Conservation (phyloP, 805 yeast species). For the Candida saitoana region DNA sequence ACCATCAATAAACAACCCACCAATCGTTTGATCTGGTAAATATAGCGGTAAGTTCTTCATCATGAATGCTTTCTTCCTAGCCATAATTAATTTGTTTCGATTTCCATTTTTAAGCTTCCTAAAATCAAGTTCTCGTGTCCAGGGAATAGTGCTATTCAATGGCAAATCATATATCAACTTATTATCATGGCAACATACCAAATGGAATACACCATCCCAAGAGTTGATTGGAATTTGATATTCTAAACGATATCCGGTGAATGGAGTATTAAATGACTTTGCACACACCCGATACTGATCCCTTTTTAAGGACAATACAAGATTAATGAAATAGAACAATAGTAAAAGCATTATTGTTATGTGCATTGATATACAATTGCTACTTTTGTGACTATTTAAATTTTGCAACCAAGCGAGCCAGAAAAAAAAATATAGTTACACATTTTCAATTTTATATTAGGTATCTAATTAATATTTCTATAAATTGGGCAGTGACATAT, state of each 20-base stretch:
- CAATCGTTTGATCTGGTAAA: constrained; percentile 25
- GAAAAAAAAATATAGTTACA: neutral
- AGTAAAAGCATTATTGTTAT: neutral
- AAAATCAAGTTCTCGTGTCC: constrained; percentile 15
- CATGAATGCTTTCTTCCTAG: constrained; percentile 21
- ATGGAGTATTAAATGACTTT: constrained; percentile 8
- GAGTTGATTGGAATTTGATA: constrained; percentile 14
- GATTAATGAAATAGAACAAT: neutral
- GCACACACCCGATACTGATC: constrained; percentile 4
- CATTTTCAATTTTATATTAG: no score
- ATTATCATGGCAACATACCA: constrained; percentile 28
- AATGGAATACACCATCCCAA: constrained; percentile 14
- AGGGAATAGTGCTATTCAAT: constrained; percentile 20
- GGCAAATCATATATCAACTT: constrained; percentile 18
- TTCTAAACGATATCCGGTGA: constrained; percentile 28
- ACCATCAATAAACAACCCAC: constrained; percentile 15
- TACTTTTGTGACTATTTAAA: no score
- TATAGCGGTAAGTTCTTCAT: constrained; percentile 19
- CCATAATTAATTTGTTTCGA: constrained; percentile 11
- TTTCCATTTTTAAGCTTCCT: constrained; percentile 3
- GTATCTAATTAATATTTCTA: neutral
- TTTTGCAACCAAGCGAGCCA: no score
- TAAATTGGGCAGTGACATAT: neutral
- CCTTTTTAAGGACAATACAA: neutral
- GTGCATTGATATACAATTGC: no score